Evolutionary conservation across 2,329 filamentous ascomycete species (phyloP).

Genomic region (Setomelanomma holmii): DNA sequence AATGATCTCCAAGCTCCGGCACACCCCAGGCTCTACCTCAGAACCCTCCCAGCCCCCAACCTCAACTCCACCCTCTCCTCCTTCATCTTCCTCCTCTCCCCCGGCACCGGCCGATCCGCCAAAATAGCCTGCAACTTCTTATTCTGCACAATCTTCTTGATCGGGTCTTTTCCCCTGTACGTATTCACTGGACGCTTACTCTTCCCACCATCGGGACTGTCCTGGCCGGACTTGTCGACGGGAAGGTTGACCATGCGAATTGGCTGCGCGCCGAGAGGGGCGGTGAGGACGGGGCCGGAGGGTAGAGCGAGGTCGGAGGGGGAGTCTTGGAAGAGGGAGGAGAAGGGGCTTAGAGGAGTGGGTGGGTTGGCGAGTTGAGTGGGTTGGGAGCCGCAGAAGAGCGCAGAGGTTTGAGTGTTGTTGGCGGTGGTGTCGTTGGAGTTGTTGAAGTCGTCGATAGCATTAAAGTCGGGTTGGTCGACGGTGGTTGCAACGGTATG

Average conservation of each 20-base stretch:
- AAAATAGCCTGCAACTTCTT: constrained; percentile 25
- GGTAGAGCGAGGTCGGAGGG: background rate
- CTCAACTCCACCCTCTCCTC: constrained; percentile 15
- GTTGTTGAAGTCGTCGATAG: background rate
- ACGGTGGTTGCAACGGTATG: background rate
- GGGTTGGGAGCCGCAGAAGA: constrained; percentile 5
- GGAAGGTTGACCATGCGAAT: constrained; percentile 8
- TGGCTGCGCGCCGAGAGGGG: background rate
- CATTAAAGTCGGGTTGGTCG: background rate
- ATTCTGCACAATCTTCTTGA: constrained; percentile 27
- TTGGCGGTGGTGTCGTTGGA: background rate
- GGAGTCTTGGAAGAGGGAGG: background rate
- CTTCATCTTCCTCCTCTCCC: constrained; percentile 7
- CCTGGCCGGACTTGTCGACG: background rate
- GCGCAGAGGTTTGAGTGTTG: background rate
- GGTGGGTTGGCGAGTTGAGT: background rate
- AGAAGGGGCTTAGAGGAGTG: background rate
- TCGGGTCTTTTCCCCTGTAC: constrained; percentile 19
- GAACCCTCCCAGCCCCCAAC: constrained; percentile 6
- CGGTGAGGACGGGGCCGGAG: background rate
- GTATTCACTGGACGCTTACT: constrained; percentile 13
- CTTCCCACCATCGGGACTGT: too few relatives aligned
- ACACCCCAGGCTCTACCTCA: constrained; percentile 1
- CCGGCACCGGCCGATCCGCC: constrained; percentile 14
- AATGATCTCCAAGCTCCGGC: too few relatives aligned